Base-by-base conservation (phyloP, 2,329 filamentous ascomycete species). In the Neodidymelliopsis sp. region DNA sequence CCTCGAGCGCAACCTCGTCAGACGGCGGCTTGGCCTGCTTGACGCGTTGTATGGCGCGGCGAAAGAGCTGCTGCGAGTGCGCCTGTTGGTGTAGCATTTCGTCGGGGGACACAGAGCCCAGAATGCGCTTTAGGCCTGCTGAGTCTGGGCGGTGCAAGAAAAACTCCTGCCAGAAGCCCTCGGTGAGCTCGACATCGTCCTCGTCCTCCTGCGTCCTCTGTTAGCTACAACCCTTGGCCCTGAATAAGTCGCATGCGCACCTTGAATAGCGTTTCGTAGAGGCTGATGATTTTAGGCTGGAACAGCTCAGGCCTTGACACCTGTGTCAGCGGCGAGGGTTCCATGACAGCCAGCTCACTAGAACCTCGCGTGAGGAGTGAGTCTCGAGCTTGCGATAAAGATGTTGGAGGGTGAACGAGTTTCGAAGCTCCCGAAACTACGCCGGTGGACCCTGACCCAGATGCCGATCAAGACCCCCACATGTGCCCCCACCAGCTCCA, bases 121-220 rank as follows among this genome's bases (percentile, higher is more conserved):
- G 77, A 36, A 91, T 82, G 38, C 76, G 77, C 69, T 84, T 83
- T 57, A 99, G 77, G 37, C 85, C 82, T 4, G 79, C 72, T 44
- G 84, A 81, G 69, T 97, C 91, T 16, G 93, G 92, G 56, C 86
- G 86, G 49, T 97, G 80, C 27, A 99, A 82, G 73, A 99, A 99
- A 76, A 99, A 91, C 74, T 97, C 94, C 59, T 85, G 83, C 94
- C 94, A 99, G 76, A 97, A 99, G 31, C 91, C 93, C 53, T 96
- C 91, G 0, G 90, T 84, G 54, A 88, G 88, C 20, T 91, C 87
- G 40, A 78, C 74, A 50, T 88, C 82, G 57, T 87, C 84, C 76
- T 78, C 71, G 10, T 74, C 69, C 29, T 70, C 64, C 65, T 72
- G 49, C 89, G 71, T 12, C 23, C 13, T 6, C 7, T 20, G 43